phyloP scores from a whole-genome alignment of 768 basidiomycete genomes.

The Butyriboletus loyo region DNA sequence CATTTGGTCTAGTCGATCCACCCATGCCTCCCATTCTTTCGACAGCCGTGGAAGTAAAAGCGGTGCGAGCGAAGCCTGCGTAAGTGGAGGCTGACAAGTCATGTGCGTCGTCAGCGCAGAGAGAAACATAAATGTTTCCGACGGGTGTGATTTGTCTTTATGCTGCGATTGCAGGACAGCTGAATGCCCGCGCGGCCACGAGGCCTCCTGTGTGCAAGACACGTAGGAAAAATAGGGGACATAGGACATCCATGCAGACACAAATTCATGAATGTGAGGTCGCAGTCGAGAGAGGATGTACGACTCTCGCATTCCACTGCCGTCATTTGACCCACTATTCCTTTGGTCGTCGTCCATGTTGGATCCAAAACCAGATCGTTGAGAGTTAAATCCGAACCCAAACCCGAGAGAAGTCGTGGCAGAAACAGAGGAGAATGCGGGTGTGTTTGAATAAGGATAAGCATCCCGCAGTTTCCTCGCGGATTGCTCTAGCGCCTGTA shows the following conservation, averaged over 20 bases:
- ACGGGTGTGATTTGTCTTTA: conserved; percentile 66
- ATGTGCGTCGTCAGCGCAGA: conserved; percentile 66
- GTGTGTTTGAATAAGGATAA: conserved; percentile 71
- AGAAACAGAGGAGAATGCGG: conserved; percentile 30
- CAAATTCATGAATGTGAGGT: conserved; percentile 74
- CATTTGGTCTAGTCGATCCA: conserved; percentile 61
- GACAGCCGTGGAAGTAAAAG: conserved; percentile 60
- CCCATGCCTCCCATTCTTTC: conserved; percentile 80
- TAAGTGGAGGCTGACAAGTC: conserved; percentile 62
- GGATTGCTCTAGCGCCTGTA: conserved; percentile 63
- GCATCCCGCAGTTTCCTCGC: conserved; percentile 76
- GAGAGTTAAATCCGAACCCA: conserved; percentile 24
- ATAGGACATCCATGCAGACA: conserved; percentile 74
- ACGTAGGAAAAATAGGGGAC: conserved; percentile 80
- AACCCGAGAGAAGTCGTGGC: conserved; percentile 35
- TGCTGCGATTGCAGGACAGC: conserved; percentile 48
- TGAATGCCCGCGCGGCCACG: conserved; percentile 39
- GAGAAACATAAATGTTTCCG: conserved; percentile 72
- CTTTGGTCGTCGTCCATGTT: conserved; percentile 29
- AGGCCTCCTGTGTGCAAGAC: conserved; percentile 24
- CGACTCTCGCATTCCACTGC: conserved; percentile 71
- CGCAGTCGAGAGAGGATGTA: conserved; percentile 75
- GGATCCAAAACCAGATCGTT: conserved; percentile 32
- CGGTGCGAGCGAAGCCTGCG: conserved; percentile 56
- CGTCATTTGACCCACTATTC: conserved; percentile 23